Conservation (phyloP, 208 protist genomes). For the Acanthamoeba culbertsoni region DNA sequence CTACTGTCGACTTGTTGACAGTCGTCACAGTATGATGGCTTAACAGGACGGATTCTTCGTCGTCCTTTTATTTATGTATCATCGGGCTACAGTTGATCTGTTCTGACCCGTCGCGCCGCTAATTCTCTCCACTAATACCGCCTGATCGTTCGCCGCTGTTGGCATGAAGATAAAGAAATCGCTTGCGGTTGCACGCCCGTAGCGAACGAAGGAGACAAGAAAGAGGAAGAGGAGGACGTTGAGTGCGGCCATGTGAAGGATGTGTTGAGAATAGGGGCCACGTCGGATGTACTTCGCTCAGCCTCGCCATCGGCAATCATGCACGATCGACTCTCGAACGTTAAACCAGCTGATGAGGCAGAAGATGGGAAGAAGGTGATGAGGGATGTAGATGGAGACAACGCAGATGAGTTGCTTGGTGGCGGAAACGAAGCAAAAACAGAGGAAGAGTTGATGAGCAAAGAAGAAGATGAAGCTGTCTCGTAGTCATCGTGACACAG, state of each 20-base stretch:
- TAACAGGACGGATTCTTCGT: no score
- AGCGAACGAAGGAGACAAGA: neutral
- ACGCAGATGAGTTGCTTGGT: neutral
- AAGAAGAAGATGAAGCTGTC: neutral
- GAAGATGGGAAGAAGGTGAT: neutral
- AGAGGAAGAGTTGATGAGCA: neutral
- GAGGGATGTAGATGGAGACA: neutral
- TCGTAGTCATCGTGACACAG: neutral
- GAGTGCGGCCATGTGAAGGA: neutral
- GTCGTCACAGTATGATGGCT: no score
- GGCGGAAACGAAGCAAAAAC: neutral
- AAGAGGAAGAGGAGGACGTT: neutral
- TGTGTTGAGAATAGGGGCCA: neutral
- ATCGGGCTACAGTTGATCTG: no score
- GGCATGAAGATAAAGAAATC: neutral
- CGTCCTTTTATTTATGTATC: no score
- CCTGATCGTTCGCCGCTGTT: no score
- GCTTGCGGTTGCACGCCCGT: neutral
- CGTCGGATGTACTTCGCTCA: neutral
- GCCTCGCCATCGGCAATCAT: neutral
- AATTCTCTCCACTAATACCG: no score
- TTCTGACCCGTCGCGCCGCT: no score
- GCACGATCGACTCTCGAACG: neutral
- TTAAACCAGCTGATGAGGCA: neutral
- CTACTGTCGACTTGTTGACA: no score